A percentile compares a stretch with the other conserved stretches of the same genome.
Evolutionary conservation across 176 grass and related monocot species (phyloP).

Genomic region (Leersia perrieri): DNA sequence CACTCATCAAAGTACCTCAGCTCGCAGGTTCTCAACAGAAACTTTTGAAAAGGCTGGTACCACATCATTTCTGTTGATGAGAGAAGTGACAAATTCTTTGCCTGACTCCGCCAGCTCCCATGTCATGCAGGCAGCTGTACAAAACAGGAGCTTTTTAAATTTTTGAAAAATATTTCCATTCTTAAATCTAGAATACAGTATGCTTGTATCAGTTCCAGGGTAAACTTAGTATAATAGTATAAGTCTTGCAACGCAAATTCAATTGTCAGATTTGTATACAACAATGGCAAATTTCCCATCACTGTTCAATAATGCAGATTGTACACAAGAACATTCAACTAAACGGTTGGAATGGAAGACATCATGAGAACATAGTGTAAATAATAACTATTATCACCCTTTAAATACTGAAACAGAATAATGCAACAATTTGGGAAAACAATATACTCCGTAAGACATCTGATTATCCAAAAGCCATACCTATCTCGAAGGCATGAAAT

Average conservation of each 20-base stretch:
- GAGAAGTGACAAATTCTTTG: conserved; percentile 77
- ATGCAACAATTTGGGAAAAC: neutral
- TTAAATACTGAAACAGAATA: neutral
- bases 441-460: neutral
- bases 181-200: neutral
- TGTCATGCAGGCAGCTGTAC: conserved; percentile 77
- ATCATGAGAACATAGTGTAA: neutral
- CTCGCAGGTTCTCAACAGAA: conserved; percentile 56
- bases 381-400: neutral
- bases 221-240: neutral
- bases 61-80: conserved; percentile 84
- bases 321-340: neutral
- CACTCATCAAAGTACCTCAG: conserved; percentile 52
- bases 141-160: conserved; percentile 35
- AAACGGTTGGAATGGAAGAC: neutral
- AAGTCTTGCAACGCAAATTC: neutral
- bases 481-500: neutral
- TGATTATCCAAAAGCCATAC: neutral
- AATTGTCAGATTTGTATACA: neutral
- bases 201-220: neutral
- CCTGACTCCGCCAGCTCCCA: conserved; percentile 83
- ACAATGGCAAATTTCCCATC: neutral
- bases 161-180: neutral
- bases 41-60: conserved; percentile 76
- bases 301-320: neutral